These are phyloP conservation scores for Claviceps spartinae DNA, from an alignment of 2,329 filamentous ascomycete genomes.

Conservation along the genomic window DNA sequence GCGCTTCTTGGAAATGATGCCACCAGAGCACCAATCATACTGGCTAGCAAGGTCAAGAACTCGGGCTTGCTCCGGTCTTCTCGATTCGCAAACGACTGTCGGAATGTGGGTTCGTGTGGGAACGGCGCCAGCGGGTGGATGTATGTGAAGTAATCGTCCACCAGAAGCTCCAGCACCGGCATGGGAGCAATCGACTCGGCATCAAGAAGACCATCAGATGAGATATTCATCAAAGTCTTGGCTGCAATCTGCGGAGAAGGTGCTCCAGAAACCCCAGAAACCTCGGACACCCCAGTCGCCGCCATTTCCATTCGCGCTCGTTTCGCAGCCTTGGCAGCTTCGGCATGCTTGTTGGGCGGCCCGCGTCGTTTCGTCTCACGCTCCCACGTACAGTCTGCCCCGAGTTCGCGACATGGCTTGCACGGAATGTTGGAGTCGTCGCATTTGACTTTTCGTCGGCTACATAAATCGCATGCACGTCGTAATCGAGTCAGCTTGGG, in stretches of 20 bases:
- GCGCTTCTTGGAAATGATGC: conserved; percentile 64
- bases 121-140: conserved; percentile 67
- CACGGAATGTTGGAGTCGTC: conserved; percentile 44
- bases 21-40: conserved; percentile 62
- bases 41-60: conserved; percentile 58
- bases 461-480: conserved; percentile 48
- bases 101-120: conserved; percentile 66
- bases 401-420: conserved; percentile 40
- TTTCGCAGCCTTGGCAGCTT: conserved; percentile 41
- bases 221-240: conserved; percentile 34
- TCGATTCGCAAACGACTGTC: conserved; percentile 51
- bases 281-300: conserved; percentile 7
- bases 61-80: conserved; percentile 52
- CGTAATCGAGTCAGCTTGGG: conserved; percentile 42
- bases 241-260: conserved; percentile 33
- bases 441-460: conserved; percentile 48
- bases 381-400: conserved; percentile 44
- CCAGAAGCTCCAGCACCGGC: conserved; percentile 51
- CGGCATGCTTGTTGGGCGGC: conserved; percentile 45
- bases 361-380: conserved; percentile 45
- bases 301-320: conserved; percentile 25
- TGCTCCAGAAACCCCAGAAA: conserved; percentile 13
- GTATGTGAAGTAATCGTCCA: conserved; percentile 76
- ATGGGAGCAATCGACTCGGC: conserved; percentile 60
- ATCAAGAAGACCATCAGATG: conserved; percentile 30